Evolutionary conservation across 164 flowering plant species (phyloP), one percentile per base, ranked within the genome.

Genomic region (Dillenia suffruticosa): DNA sequence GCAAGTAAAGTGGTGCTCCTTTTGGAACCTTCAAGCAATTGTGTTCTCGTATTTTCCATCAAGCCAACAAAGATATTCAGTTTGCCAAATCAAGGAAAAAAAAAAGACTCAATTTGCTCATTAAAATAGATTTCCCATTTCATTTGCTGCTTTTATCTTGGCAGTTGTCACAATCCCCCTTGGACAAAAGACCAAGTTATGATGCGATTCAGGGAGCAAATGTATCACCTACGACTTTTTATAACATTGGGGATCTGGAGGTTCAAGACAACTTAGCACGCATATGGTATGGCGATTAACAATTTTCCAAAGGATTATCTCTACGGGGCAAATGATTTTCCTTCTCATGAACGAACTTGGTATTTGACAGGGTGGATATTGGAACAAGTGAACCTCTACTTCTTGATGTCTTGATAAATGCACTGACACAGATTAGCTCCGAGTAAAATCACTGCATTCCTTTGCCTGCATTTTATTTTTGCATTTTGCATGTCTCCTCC

Each of bases 161-260:
- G 72, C 84, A 91, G 99, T 70, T 94, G 64, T 94, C 99, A 53
- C 99, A 94, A 72, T 78, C 92, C 51, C 77, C 86, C 57, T 16
- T 82, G 69, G 97, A 94, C 56, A 81, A 78, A 77, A 79, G 89
- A 70, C 97, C 95, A 54, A 79, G 64, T 61, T 94, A 94, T 77
- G 99, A 94, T 84, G 85, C 87, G 57, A 79, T 86, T 73, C 88
- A 81, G 67, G 97, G 96, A 67, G 95, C 97, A 63, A 86, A 91
- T 81, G 88, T 85, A 49, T 76, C 70, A 1, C 93, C 96, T 70
- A 79, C 95, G 49, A 89, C 97, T 54, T 94, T 94, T 79, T 91
- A 85, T 70, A 94, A 94, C 74, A 86, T 89, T 66, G 93, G 97
- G 10, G 92, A 94, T 69, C 75, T 94, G 60, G 99, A 94, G 79